A percentile compares a stretch with the other conserved stretches of the same genome.
phyloP scores from a whole-genome alignment of 306 rosid species.

The Leucaena leucocephala region DNA sequence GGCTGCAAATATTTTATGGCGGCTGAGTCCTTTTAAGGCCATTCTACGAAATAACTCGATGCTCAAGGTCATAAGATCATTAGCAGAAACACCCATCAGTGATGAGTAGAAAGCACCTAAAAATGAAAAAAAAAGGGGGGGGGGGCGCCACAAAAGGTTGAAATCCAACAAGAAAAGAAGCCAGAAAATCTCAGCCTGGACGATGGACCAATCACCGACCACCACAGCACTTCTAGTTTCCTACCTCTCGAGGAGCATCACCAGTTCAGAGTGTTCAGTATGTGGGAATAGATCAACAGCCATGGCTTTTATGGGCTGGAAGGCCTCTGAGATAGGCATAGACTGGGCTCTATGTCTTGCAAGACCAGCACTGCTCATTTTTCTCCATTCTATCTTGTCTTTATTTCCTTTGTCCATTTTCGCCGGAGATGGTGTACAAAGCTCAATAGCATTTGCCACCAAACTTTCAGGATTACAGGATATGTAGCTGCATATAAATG shows the following conservation, averaged over 20 bases:
- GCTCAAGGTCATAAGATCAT: slow-evolving; percentile 22
- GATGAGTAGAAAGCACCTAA: not conserved
- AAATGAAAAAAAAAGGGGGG: not conserved
- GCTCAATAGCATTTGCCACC: slow-evolving; percentile 96
- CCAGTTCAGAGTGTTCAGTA: slow-evolving; percentile 85
- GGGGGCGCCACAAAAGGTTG: slow-evolving; percentile 20
- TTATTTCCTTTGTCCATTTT: slow-evolving; percentile 68
- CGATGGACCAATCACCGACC: not conserved
- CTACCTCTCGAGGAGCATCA: slow-evolving; percentile 95
- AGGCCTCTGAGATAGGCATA: slow-evolving; percentile 90
- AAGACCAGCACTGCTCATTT: slow-evolving; percentile 82
- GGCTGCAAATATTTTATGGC: slow-evolving; percentile 10
- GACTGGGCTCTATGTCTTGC: slow-evolving; percentile 91
- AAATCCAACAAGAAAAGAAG: slow-evolving; percentile 27
- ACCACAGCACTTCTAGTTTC: not conserved
- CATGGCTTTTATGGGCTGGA: slow-evolving; percentile 84
- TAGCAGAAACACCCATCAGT: slow-evolving; percentile 11
- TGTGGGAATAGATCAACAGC: slow-evolving; percentile 98
- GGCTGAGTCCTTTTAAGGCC: slow-evolving; percentile 13
- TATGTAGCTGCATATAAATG: slow-evolving; percentile 75
- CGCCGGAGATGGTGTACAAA: slow-evolving; percentile 83
- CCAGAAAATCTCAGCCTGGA: slow-evolving; percentile 22
- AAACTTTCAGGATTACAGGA: slow-evolving; percentile 95
- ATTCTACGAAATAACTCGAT: slow-evolving; percentile 15
- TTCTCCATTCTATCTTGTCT: slow-evolving; percentile 85